Percentiles rank a stretch among this genome's conserved stretches.
phyloP scores from a whole-genome alignment of 257 asterid species.

The Parsonsia alboflavescens region DNA sequence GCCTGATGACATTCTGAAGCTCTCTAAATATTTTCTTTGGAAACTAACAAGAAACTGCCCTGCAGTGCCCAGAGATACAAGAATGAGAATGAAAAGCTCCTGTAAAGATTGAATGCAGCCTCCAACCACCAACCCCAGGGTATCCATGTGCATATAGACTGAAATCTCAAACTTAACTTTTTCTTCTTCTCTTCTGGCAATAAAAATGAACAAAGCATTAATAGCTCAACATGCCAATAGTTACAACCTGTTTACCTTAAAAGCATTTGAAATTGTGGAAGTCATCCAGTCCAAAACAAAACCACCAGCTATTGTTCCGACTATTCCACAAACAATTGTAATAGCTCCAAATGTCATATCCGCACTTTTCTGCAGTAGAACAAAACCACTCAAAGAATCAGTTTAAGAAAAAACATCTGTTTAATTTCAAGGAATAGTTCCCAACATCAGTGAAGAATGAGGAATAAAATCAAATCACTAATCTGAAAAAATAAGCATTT shows the following conservation, averaged over 20 bases:
- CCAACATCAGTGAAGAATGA: neutral
- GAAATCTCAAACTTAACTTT: neutral
- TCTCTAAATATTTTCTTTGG: neutral
- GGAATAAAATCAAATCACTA: neutral
- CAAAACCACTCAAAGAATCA: slow-evolving; percentile 1
- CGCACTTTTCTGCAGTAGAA: slow-evolving; percentile 55
- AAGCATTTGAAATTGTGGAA: slow-evolving; percentile 80
- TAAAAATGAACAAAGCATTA: neutral
- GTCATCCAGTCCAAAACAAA: slow-evolving; percentile 58
- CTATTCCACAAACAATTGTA: slow-evolving; percentile 70
- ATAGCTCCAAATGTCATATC: slow-evolving; percentile 88
- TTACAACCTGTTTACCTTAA: slow-evolving; percentile 49
- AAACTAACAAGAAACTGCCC: too few species aligned
- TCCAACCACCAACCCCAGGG: too few species aligned
- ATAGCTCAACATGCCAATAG: neutral
- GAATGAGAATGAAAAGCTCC: too few species aligned
- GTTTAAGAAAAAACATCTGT: neutral
- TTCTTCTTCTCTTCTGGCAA: neutral
- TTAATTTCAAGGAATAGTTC: neutral
- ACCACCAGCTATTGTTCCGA: slow-evolving; percentile 96
- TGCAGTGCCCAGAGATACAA: too few species aligned
- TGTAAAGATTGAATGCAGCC: too few species aligned
- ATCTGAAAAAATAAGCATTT: neutral
- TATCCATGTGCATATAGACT: too few species aligned
- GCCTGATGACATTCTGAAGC: neutral